Evolutionary conservation across 495 filamentous ascomycete species (phyloP), one percentile per base, ranked within the genome.

Genomic region (Entonaema liquescens): DNA sequence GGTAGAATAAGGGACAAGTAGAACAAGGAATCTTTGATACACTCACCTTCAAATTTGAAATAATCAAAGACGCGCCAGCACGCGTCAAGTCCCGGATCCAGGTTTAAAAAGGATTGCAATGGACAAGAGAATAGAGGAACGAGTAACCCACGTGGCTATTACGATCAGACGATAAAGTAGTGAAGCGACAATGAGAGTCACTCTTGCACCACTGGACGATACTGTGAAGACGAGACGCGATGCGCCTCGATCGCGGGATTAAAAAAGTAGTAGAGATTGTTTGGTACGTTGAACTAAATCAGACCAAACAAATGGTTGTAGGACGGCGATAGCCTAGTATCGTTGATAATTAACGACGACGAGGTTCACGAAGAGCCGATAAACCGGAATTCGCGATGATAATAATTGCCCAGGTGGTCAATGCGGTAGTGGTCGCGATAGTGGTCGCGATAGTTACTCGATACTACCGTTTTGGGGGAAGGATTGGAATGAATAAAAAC

Each of bases 211-310:
- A 31, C 29, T 33, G 58, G 21, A 55, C n/a, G 38, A 57, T 26
- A 58, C 23, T 40, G 38, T 36, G 19, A 44, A 36, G 25, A 12
- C 26, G 31, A 38, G 42, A 19, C 44, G 65, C 57, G 61, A 36
- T 53, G 31, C 60, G 42, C 36, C 7, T 19, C 15, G 35, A 13
- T 59, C n/a, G 50, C 19, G 38, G 19, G 7, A 21, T 33, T 35
- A 13, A 29, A 35, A 31, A 58, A 28, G 57, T 26, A 47, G 42
- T 47, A 23, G 31, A 25, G 36, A 33, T 31, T n/a, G 71, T 70
- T 67, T 74, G 71, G 63, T 74, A 63, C 71, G 71, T 67, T 74
- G 71, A 74, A 74, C 58, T 70, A n/a, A 74, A 74, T 74, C 71
- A 74, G 71, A 74, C 71, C 71, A 74, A 73, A 74, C 71, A 25